Evolutionary conservation across 129 eudicot species (phyloP), one percentile per base, ranked within the genome.

Genomic region (Saposhnikovia divaricata): DNA sequence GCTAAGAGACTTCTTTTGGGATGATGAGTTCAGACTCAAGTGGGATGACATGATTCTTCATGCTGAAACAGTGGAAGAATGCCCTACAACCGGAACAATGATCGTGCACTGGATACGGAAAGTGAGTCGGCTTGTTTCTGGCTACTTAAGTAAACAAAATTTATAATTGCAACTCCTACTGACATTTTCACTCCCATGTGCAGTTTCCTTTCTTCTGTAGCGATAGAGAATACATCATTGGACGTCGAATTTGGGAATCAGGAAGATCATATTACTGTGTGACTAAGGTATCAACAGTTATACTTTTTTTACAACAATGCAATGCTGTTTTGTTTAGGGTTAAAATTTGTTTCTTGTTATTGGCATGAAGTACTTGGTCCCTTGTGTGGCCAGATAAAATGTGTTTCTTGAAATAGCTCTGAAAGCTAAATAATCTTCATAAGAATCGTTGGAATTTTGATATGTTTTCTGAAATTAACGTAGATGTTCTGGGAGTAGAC

Each of bases 181-280:
- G 66, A 74, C 69, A 71, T 61, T 61, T 61, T 61, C 28, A n/a
- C 25, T 9, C 9, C 69, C 27, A 8, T 48, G 69, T 77, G 81
- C 91, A 95, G 99, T 95, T 95, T 77, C 97, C 99, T n/a, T 89
- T 95, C 76, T 95, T 92, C 89, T 95, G 96, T 73, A 92, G 95
- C 77, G 94, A 95, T 80, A 74, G 99, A 85, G 99, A 95, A 80
- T 95, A 95, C 86, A 90, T 86, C 53, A 89, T 92, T 31, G 95
- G 89, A 11, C 89, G 99, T 25, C 84, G 97, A 76, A 95, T 92
- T 63, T 95, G 99, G 99, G 95, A 92, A 66, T 82, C 88, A 9
- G 95, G 93, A 27, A 86, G 92, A 84, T 78, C 91, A 19, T 95
- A 87, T 83, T 95, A 92, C 82, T 92, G 97, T n/a, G 96, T 95